These are phyloP conservation scores for Ocimum tenuiflorum DNA, from an alignment of 257 asterid genomes.

Conservation along the genomic window DNA sequence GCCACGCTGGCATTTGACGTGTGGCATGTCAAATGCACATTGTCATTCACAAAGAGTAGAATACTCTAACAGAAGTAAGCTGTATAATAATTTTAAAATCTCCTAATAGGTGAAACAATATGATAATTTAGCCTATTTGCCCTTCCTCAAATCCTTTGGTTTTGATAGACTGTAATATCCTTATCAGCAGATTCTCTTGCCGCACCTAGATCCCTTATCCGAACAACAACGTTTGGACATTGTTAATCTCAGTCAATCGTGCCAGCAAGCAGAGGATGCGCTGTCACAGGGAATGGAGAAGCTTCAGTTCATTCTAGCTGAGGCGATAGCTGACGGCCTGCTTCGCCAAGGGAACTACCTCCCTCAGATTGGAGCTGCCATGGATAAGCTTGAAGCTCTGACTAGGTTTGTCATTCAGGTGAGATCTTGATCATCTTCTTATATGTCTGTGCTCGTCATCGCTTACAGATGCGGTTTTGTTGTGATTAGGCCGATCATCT, in stretches of 20 bases:
- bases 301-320: slow-evolving; percentile 52
- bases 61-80: too few relatives aligned
- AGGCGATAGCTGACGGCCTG: slow-evolving; percentile 44
- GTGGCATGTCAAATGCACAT: too few relatives aligned
- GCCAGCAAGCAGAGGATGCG: slow-evolving; percentile 94
- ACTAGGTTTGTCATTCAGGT: slow-evolving; percentile 82
- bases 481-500: slow-evolving; percentile 46
- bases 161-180: background rate
- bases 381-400: slow-evolving; percentile 59
- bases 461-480: background rate
- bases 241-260: slow-evolving; percentile 47
- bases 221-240: slow-evolving; percentile 47
- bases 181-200: slow-evolving; percentile 50
- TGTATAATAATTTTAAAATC: too few relatives aligned
- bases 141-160: too few relatives aligned
- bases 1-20: too few relatives aligned
- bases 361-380: slow-evolving; percentile 59
- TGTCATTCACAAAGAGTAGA: too few relatives aligned
- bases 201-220: slow-evolving; percentile 51
- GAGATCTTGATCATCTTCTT: background rate
- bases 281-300: slow-evolving; percentile 81
- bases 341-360: slow-evolving; percentile 43
- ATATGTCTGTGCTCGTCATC: background rate
- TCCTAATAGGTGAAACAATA: too few relatives aligned
- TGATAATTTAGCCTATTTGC: too few relatives aligned